These are phyloP conservation scores for Trypethelium eluteriae DNA, from an alignment of 495 filamentous ascomycete species.

Conservation along the genomic window DNA sequence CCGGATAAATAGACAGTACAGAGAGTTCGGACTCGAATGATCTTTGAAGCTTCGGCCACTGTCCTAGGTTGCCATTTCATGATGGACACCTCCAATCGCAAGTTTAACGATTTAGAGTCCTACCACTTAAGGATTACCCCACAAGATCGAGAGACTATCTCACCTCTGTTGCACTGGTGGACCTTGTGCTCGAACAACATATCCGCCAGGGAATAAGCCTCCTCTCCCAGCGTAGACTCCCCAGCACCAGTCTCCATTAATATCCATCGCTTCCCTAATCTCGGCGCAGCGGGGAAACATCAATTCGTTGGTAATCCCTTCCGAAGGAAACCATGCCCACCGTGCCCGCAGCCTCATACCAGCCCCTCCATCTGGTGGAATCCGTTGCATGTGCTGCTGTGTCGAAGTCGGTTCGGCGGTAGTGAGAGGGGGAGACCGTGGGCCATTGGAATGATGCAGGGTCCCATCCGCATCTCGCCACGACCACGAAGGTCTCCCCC, in stretches of 20 bases:
- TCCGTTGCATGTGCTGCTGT: constrained; percentile 40
- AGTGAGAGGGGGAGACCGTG: constrained; percentile 26
- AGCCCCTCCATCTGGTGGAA: constrained; percentile 63
- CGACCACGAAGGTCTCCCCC: constrained; percentile 18
- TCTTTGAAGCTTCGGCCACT: neutral
- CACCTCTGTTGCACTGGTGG: constrained; percentile 15
- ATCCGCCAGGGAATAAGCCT: constrained; percentile 68
- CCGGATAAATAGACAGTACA: neutral
- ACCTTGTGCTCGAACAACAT: constrained; percentile 42
- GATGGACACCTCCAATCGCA: neutral
- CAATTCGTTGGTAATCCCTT: constrained; percentile 58
- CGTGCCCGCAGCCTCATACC: constrained; percentile 54
- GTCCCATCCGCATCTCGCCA: constrained; percentile 30
- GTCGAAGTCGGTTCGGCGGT: neutral
- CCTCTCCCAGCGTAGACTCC: constrained; percentile 68
- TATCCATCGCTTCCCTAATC: constrained; percentile 67
- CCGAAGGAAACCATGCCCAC: constrained; percentile 67
- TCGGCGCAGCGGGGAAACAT: constrained; percentile 76
- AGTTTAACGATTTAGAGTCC: too few species aligned
- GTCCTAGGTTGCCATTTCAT: too few species aligned
- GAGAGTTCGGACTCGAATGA: neutral
- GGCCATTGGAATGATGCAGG: constrained; percentile 28
- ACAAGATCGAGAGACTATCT: too few species aligned
- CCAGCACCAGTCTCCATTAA: constrained; percentile 81
- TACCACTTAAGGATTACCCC: neutral